Base-by-base conservation (phyloP, 441 rosid species). In the Croton setiger region DNA sequence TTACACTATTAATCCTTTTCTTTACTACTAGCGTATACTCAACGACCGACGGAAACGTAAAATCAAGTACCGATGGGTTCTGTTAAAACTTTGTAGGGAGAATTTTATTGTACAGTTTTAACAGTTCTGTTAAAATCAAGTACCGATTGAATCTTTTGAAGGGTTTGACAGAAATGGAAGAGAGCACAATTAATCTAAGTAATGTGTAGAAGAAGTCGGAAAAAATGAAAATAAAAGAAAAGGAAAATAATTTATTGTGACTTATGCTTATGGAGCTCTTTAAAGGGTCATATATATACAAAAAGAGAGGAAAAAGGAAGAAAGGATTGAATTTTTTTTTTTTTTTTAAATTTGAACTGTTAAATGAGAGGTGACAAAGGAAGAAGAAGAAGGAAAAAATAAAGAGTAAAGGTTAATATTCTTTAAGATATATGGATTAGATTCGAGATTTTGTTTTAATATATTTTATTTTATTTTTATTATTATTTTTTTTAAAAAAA, bases 381-480 rank as follows among this genome's bases (percentile, higher is more conserved):
- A 54, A 58, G 56, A 20, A 48, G 15, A 14, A 15, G n/a, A n/a
- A n/a, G n/a, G n/a, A 6, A 43, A 43, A 43, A 43, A 43, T 1
- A 18, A 3, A 17, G n/a, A 39, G 36, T 54, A 77, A 75, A 71
- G 72, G 43, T 67, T 67, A 73, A 76, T 76, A 62, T 76, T 80
- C 78, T 37, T 72, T 68, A 36, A 64, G 79, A 78, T 75, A 72
- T 68, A 72, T 72, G 78, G 76, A 71, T 80, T 31, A 35, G 68
- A 65, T 65, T 27, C 68, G 11, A 7, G 3, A 20, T 41, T 37
- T n/a, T n/a, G 51, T 39, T 7, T 39, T 37, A 0, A 6, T n/a
- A 17, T 41, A 33, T 59, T 15, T 59, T 14, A 13, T 59, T 37
- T 36, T 7, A 4, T 17, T 17, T 33, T 10, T n/a, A 3, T 60